Base-by-base conservation (phyloP, 768 basidiomycete species). In the Pleurotus sapidus region DNA sequence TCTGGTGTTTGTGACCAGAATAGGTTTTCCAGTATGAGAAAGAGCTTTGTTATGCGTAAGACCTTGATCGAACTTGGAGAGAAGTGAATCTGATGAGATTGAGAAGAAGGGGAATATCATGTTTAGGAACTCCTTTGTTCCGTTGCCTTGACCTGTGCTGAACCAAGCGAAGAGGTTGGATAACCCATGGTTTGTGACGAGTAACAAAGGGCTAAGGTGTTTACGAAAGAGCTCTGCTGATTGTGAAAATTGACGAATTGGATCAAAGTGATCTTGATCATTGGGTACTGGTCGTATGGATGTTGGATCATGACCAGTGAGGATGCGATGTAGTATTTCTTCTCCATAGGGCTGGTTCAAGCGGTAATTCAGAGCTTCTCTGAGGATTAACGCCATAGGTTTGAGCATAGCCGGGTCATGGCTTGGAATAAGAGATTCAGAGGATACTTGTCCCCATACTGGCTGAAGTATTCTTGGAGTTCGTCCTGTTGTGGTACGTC, bases 111-210 rank as follows among this genome's bases (percentile, higher is more conserved):
- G 30, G 11, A 7, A 30, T 30, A 30, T 24, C 24, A 34, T 30
- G 9, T 5, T 23, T 23, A 50, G 30, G 14, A 49, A 49, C 7
- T 15, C 49, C 25, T 30, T 25, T 12, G 30, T 50, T n/a, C 9
- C 4, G 30, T n/a, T 7, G 23, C 49, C 49, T 50, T 50, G 49
- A 14, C 49, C 25, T 8, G 49, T 50, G 20, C 49, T 37, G 9
- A 50, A 37, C 49, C 49, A 50, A 15, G 49, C n/a, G n/a, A 50
- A 37, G 17, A 50, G 24, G 30, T 50, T 50, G 30, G 49, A n/a
- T 34, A 50, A 18, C 17, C 49, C 49, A 34, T 30, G 12, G 6
- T 4, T 34, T 14, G 12, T 14, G 12, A 37, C 38, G 5, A 50
- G 49, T 11, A n/a, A n/a, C 6, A 3, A n/a, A 5, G 49, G 49